Percentiles rank a stretch among this genome's conserved stretches.
Conservation (phyloP, 176 grass and related monocot species). For the Musa troglodytarum region DNA sequence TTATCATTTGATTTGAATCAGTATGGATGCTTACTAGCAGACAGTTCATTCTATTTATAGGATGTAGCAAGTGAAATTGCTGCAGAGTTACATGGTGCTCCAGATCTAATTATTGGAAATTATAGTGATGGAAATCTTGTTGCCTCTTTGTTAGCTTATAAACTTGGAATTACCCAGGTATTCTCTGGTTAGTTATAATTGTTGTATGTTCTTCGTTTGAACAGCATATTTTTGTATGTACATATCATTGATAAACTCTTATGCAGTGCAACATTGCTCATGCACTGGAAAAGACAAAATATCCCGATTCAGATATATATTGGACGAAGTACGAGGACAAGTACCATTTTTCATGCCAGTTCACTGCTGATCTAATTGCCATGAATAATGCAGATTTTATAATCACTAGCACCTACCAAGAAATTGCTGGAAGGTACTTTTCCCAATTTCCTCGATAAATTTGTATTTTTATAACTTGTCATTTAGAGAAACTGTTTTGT, state of each 20-base stretch:
- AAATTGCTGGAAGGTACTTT: conserved; percentile 93
- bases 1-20: no score
- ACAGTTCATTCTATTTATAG: conserved; percentile 27
- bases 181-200: not conserved
- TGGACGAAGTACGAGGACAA: conserved; percentile 85
- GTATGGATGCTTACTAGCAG: no score
- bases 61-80: conserved; percentile 84
- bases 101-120: conserved; percentile 94
- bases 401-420: conserved; percentile 97
- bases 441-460: conserved; percentile 10
- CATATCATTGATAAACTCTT: conserved; percentile 15
- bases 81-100: conserved; percentile 72
- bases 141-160: conserved; percentile 76
- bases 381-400: conserved; percentile 99
- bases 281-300: conserved; percentile 96
- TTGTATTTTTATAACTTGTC: not conserved
- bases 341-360: conserved; percentile 96
- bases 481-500: not conserved
- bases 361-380: conserved; percentile 89
- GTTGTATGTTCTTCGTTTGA: not conserved
- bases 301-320: conserved; percentile 90
- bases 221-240: conserved; percentile 8
- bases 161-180: conserved; percentile 87
- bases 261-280: conserved; percentile 95
- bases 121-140: conserved; percentile 99